phyloP scores from a whole-genome alignment of 2,329 filamentous ascomycete species.

The Exserohilum rostratum region DNA sequence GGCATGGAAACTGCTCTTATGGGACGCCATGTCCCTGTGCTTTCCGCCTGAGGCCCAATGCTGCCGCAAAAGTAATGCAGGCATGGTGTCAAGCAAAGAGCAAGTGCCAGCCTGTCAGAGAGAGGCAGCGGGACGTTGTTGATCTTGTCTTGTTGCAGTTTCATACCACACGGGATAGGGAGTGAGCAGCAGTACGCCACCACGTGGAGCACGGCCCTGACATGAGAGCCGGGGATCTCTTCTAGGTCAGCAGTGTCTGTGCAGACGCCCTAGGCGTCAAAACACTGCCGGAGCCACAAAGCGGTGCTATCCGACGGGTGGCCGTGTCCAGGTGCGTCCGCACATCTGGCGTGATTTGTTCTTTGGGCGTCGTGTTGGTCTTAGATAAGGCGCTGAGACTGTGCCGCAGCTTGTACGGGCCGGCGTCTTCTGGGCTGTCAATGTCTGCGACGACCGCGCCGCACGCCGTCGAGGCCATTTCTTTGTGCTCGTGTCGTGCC shows the following conservation, averaged over 20 bases:
- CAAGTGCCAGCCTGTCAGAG: not conserved
- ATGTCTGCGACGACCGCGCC: constrained; percentile 1
- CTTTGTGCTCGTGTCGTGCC: constrained; percentile 8
- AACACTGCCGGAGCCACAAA: constrained; percentile 21
- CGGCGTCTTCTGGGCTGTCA: constrained; percentile 7
- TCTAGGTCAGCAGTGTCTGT: constrained; percentile 20
- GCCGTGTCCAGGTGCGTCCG: constrained; percentile 9
- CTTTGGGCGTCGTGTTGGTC: constrained; percentile 7
- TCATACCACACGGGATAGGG: constrained; percentile 16
- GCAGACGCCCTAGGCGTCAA: constrained; percentile 18
- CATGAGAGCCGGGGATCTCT: not conserved
- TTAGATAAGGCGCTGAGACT: constrained; percentile 7
- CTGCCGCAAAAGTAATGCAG: constrained; percentile 2
- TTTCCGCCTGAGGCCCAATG: not conserved
- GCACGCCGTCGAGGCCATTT: constrained; percentile 3
- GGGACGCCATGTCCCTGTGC: not conserved
- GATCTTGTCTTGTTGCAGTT: constrained; percentile 21
- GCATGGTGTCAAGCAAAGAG: not conserved
- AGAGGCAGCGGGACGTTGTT: constrained; percentile 1
- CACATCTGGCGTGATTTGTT: constrained; percentile 13
- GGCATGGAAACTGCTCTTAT: constrained; percentile 10
- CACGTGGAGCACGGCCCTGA: constrained; percentile 27
- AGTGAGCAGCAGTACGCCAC: constrained; percentile 20
- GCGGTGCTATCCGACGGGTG: constrained; percentile 23
- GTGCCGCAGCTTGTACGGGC: constrained; percentile 13